phyloP scores from a whole-genome alignment of 2,329 filamentous ascomycete species.

The Hymenoscyphus albidus region DNA sequence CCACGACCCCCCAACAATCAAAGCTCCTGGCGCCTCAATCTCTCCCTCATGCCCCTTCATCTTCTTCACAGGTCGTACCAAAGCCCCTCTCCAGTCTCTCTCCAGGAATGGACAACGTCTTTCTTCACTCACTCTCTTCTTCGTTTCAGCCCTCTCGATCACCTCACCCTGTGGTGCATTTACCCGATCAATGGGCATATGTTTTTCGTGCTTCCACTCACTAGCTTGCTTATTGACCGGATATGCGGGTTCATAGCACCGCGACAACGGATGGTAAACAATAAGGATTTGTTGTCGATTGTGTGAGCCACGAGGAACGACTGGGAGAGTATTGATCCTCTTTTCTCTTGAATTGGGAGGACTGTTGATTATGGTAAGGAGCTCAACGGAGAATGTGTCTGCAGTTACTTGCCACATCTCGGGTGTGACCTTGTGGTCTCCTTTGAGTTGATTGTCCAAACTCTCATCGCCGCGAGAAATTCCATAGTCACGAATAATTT shows the following conservation, averaged over 20 bases:
- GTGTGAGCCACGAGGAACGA: neutral
- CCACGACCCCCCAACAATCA: neutral
- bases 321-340: neutral
- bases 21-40: neutral
- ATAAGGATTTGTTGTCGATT: neutral
- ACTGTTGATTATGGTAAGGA: neutral
- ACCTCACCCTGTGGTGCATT: neutral
- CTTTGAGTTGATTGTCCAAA: neutral
- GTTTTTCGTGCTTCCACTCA: neutral
- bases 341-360: neutral
- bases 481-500: neutral
- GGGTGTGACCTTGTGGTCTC: neutral
- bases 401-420: constrained; percentile 1
- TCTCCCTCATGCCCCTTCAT: neutral
- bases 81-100: neutral
- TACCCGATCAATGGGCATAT: neutral
- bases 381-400: neutral
- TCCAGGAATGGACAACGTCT: neutral
- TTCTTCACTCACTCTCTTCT: neutral
- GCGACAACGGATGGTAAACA: neutral
- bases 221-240: neutral
- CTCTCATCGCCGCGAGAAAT: neutral
- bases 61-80: neutral
- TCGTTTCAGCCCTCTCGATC: neutral
- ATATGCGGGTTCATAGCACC: neutral